These are phyloP conservation scores for Cytospora mali DNA, from an alignment of 2,329 filamentous ascomycete genomes.

Conservation along the genomic window DNA sequence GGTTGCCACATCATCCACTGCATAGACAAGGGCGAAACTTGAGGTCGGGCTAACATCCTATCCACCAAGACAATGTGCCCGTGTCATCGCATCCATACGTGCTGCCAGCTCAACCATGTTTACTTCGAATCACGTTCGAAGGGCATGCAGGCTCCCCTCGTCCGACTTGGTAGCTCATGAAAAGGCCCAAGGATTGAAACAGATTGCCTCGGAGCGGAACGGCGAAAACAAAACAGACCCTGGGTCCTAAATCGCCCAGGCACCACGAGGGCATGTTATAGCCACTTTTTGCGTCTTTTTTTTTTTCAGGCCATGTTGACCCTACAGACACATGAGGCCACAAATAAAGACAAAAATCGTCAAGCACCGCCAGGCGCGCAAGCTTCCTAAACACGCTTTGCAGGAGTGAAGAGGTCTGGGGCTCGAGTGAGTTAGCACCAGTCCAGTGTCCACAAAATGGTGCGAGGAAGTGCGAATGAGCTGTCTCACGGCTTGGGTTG, in stretches of 20 bases:
- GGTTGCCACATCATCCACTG: not conserved
- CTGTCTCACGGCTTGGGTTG: not conserved
- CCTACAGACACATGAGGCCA: not conserved
- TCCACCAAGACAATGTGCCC: not conserved
- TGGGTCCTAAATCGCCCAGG: not conserved
- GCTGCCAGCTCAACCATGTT: not conserved
- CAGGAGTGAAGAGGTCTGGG: slow-evolving; percentile 44
- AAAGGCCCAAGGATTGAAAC: not conserved
- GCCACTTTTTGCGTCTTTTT: not conserved
- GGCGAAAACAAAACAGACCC: not conserved
- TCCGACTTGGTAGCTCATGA: not conserved
- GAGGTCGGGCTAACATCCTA: not conserved
- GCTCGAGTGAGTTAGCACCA: not conserved
- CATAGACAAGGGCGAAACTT: not conserved
- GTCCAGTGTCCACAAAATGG: not conserved
- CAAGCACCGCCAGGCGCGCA: not conserved
- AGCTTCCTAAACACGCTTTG: slow-evolving; percentile 43
- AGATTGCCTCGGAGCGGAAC: not conserved
- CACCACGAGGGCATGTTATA: slow-evolving; percentile 3
- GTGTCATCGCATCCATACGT: not conserved
- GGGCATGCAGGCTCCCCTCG: not conserved
- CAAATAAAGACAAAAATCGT: not conserved
- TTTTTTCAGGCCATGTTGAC: not conserved
- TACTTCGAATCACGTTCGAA: too few relatives aligned
- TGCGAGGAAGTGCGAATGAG: not conserved